phyloP scores from a whole-genome alignment of 2,329 filamentous ascomycete genomes.

The Penicillium hesseltinei region DNA sequence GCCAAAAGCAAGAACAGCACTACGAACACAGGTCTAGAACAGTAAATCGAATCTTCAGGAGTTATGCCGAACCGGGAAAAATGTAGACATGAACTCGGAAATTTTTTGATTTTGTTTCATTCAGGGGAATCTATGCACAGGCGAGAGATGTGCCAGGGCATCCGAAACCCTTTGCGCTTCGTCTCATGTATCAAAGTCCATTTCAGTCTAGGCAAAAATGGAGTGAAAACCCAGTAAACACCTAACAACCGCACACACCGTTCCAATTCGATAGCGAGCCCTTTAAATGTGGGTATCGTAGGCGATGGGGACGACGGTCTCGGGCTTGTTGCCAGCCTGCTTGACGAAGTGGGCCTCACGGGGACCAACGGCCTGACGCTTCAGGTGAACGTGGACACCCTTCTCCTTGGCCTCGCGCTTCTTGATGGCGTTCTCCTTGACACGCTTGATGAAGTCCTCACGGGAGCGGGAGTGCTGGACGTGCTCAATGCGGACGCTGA shows the following conservation, averaged over 20 bases:
- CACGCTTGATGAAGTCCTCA: slow-evolving; percentile 92
- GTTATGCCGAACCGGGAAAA: neutral
- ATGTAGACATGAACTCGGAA: slow-evolving; percentile 27
- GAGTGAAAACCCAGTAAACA: slow-evolving; percentile 36
- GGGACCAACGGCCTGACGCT: slow-evolving; percentile 81
- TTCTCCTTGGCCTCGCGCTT: slow-evolving; percentile 91
- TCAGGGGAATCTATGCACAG: slow-evolving; percentile 47
- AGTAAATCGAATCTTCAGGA: neutral
- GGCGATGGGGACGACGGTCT: slow-evolving; percentile 85
- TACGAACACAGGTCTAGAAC: neutral
- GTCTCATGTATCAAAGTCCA: slow-evolving; percentile 40
- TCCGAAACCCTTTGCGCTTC: slow-evolving; percentile 40
- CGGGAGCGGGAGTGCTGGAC: slow-evolving; percentile 89
- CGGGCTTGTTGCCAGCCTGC: slow-evolving; percentile 77
- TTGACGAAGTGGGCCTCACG: slow-evolving; percentile 77
- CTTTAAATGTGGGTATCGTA: slow-evolving; percentile 98
- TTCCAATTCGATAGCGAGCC: slow-evolving; percentile 26
- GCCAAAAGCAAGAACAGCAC: neutral
- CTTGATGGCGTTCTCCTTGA: slow-evolving; percentile 92
- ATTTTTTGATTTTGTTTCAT: slow-evolving; percentile 44
- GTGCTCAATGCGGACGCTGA: slow-evolving; percentile 99
- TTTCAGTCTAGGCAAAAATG: slow-evolving; percentile 32
- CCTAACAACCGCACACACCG: slow-evolving; percentile 39
- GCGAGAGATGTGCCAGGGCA: slow-evolving; percentile 39
- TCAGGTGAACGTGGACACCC: slow-evolving; percentile 84